Percentiles rank a stretch among this genome's conserved stretches.
Conservation (phyloP, 2,329 filamentous ascomycete species). For the Penicillium occitanis region DNA sequence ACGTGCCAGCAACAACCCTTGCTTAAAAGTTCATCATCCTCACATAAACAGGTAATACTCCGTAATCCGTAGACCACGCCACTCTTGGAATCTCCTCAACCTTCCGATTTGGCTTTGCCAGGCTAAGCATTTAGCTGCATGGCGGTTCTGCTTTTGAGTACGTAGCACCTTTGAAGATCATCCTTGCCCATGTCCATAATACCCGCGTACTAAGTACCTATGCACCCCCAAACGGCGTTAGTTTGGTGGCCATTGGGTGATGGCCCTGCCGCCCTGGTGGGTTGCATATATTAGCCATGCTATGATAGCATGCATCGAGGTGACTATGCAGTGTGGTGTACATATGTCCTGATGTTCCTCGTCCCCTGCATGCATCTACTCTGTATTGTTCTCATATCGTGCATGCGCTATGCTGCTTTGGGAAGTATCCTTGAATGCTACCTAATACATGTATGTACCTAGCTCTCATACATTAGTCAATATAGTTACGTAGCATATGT, state of each 20-base stretch:
- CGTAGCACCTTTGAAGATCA: neutral
- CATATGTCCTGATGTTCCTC: neutral
- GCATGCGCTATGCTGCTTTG: neutral
- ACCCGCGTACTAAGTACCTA: neutral
- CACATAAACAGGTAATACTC: neutral
- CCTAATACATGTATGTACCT: neutral
- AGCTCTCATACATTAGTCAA: neutral
- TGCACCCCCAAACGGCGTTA: neutral
- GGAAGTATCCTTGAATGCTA: constrained; percentile 8
- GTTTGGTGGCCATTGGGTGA: neutral
- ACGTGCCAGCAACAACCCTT: neutral
- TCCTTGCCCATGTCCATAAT: neutral
- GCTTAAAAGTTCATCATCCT: neutral
- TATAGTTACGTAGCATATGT: neutral
- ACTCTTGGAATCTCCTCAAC: neutral
- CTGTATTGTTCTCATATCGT: neutral
- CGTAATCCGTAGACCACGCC: neutral
- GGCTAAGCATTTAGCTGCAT: constrained; percentile 4
- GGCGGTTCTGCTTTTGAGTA: neutral
- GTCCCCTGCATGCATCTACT: constrained; percentile 1
- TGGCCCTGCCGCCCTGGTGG: neutral
- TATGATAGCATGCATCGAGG: neutral
- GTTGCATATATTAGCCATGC: neutral
- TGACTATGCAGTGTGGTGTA: neutral
- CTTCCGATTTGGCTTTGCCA: neutral